These are phyloP conservation scores for Vitis amurensis DNA, from an alignment of 164 flowering plant genomes.

Conservation along the genomic window DNA sequence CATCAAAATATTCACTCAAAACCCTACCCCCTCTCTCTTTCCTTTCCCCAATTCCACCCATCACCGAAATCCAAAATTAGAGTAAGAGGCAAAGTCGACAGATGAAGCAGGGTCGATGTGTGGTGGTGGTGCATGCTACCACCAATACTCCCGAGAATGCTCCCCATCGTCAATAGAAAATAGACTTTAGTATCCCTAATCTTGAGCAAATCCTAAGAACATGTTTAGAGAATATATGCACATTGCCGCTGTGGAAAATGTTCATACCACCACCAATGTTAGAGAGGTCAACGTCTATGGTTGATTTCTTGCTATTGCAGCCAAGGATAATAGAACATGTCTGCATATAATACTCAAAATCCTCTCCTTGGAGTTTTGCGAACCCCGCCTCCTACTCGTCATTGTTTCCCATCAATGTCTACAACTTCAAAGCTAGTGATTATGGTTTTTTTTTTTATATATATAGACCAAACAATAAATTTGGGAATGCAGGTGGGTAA, in stretches of 20 bases:
- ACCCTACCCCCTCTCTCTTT: constrained; percentile 38
- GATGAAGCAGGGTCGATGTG: too few species aligned
- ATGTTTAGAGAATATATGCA: constrained; percentile 93
- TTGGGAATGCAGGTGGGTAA: too few species aligned
- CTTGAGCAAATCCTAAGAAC: constrained; percentile 90
- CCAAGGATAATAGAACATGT: constrained; percentile 93
- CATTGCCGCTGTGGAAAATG: constrained; percentile 90
- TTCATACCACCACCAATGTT: constrained; percentile 97
- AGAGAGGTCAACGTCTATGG: constrained; percentile 90
- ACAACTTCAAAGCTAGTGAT: background rate
- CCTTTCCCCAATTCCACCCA: constrained; percentile 22
- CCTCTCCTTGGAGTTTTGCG: constrained; percentile 97
- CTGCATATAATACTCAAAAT: constrained; percentile 99
- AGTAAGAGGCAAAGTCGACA: too few species aligned
- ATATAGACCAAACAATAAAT: too few species aligned
- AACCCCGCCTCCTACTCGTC: constrained; percentile 92
- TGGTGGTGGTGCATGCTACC: background rate
- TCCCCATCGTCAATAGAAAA: constrained; percentile 70
- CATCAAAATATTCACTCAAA: constrained; percentile 42
- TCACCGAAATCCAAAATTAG: constrained; percentile 6
- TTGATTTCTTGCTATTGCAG: constrained; percentile 81
- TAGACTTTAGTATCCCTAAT: constrained; percentile 96
- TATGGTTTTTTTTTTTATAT: too few species aligned
- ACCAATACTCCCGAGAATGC: constrained; percentile 52
- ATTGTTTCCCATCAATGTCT: constrained; percentile 17